Conservation (phyloP, 2,329 filamentous ascomycete genomes). For the Microcyclosporella mali region DNA sequence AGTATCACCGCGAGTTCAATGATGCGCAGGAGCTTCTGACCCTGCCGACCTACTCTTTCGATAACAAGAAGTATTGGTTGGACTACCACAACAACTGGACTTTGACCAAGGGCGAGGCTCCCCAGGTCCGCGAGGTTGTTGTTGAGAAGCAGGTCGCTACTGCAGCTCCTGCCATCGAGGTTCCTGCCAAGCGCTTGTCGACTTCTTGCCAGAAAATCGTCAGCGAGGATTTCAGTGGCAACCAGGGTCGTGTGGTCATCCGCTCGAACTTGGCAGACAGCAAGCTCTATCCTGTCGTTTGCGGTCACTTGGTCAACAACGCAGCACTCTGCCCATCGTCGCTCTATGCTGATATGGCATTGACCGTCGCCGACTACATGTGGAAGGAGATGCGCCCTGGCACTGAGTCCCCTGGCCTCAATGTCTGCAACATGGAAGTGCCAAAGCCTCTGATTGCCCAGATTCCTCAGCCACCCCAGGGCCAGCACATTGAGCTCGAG, state of each 20-base stretch:
- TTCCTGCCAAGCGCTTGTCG: slow-evolving; percentile 50
- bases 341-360: slow-evolving; percentile 58
- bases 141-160: slow-evolving; percentile 32
- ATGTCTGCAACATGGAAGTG: slow-evolving; percentile 62
- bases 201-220: slow-evolving; percentile 61
- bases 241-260: slow-evolving; percentile 54
- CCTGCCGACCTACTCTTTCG: slow-evolving; percentile 63
- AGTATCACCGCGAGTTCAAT: slow-evolving; percentile 60
- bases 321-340: slow-evolving; percentile 60
- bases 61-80: slow-evolving; percentile 67
- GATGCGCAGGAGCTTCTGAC: slow-evolving; percentile 53
- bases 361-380: slow-evolving; percentile 61
- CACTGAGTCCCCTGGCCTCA: slow-evolving; percentile 51
- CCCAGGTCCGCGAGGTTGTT: slow-evolving; percentile 33
- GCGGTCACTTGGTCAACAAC: slow-evolving; percentile 63
- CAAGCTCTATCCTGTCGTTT: slow-evolving; percentile 56
- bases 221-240: slow-evolving; percentile 56
- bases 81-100: slow-evolving; percentile 67
- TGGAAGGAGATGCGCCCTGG: slow-evolving; percentile 58
- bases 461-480: slow-evolving; percentile 41
- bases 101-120: slow-evolving; percentile 60
- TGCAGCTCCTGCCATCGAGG: slow-evolving; percentile 36
- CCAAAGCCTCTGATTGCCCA: slow-evolving; percentile 62
- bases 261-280: slow-evolving; percentile 61
- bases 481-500: slow-evolving; percentile 57